Evolutionary conservation across 2,329 filamentous ascomycete genomes (phyloP).

Genomic region (Calycina herbarum): DNA sequence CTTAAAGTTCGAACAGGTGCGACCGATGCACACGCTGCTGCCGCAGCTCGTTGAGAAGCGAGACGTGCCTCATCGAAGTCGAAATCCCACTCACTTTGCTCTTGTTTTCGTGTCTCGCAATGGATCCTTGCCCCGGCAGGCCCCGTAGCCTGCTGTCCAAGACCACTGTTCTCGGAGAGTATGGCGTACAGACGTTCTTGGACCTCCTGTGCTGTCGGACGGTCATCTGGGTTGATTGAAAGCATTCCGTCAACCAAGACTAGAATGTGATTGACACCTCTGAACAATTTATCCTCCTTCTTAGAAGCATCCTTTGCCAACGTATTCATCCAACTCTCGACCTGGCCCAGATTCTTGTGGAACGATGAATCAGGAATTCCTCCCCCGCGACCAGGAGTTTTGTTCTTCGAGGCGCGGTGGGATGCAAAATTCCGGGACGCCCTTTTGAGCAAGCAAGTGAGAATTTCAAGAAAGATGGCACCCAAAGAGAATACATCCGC

Average conservation of each 20-base stretch:
- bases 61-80: conserved; percentile 34
- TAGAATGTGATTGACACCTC: conserved; percentile 53
- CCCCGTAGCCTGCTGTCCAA: conserved; percentile 16
- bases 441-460: conserved; percentile 69
- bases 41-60: conserved; percentile 34
- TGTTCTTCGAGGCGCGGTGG: conserved; percentile 66
- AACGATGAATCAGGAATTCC: conserved; percentile 68
- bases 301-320: conserved; percentile 59
- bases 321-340: conserved; percentile 65
- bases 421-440: conserved; percentile 64
- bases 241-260: conserved; percentile 57
- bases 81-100: conserved; percentile 29
- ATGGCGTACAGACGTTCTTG: conserved; percentile 54
- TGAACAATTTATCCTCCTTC: conserved; percentile 48
- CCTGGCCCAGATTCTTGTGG: conserved; percentile 67
- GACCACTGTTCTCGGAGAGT: conserved; percentile 40
- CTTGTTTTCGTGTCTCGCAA: conserved; percentile 24
- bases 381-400: conserved; percentile 50
- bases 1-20: conserved; percentile 16
- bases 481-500: conserved; percentile 74
- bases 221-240: conserved; percentile 49
- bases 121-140: conserved; percentile 26
- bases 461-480: conserved; percentile 70
- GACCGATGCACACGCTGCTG: conserved; percentile 34
- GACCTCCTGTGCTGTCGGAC: conserved; percentile 54